Conservation (phyloP, 139 green algal species). For the Picochlorum sp. region DNA sequence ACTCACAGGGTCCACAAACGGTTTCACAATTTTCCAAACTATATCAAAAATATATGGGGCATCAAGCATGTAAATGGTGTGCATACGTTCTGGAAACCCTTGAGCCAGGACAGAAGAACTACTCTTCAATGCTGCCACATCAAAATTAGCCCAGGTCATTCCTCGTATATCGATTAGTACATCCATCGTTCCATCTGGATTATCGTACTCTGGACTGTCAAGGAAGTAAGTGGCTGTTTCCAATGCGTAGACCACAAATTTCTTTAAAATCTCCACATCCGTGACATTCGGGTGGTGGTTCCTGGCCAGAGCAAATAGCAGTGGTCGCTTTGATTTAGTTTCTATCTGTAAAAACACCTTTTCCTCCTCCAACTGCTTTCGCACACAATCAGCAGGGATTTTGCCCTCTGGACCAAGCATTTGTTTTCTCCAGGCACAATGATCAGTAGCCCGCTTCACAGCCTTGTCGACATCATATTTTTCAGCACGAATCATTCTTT, state of each 20-base stretch:
- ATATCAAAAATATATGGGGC: conserved; percentile 9
- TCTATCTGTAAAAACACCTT: conserved; percentile 23
- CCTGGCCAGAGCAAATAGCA: not conserved
- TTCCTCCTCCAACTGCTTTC: not conserved
- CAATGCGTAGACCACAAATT: conserved; percentile 14
- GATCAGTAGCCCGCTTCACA: not conserved
- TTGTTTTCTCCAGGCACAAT: not conserved
- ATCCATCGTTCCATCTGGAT: conserved; percentile 1
- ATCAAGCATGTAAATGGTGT: conserved; percentile 13
- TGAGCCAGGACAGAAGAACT: not conserved
- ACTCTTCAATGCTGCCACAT: not conserved
- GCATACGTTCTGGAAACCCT: conserved; percentile 16
- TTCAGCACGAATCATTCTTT: not conserved
- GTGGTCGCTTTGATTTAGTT: not conserved
- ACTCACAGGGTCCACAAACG: conserved; percentile 6
- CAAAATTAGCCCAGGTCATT: not conserved
- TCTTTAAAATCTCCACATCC: not conserved
- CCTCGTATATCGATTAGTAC: conserved; percentile 17
- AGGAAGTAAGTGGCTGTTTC: conserved; percentile 2
- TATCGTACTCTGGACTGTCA: not conserved
- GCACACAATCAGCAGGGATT: not conserved
- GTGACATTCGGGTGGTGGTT: not conserved
- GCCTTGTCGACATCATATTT: not conserved
- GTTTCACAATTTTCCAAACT: not conserved
- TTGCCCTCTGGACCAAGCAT: not conserved